Conservation (phyloP, 352 stramenopile species). For the Hyaloperonospora brassicae region DNA sequence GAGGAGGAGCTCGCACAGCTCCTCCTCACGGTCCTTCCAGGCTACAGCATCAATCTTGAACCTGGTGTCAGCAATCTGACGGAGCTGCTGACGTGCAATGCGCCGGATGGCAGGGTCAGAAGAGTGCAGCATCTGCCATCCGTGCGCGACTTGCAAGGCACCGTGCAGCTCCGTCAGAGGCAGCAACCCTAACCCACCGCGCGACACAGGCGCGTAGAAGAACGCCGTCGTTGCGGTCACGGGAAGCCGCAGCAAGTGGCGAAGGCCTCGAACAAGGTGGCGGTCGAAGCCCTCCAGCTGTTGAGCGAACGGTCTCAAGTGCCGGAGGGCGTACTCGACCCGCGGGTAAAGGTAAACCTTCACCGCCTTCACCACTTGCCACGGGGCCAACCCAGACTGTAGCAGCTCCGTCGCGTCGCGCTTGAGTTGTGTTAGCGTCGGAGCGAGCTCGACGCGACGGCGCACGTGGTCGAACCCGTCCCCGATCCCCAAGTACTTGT, state of each 20-base stretch:
- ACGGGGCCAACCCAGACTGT: slow-evolving; percentile 1
- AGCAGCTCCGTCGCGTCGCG: slow-evolving; percentile 5
- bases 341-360: no score
- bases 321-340: no score
- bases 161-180: slow-evolving; percentile 10
- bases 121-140: slow-evolving; percentile 14
- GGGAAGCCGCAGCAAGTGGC: neutral
- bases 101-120: slow-evolving; percentile 1
- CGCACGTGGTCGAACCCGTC: neutral
- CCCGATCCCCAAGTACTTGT: slow-evolving; percentile 4
- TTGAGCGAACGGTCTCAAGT: no score
- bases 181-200: slow-evolving; percentile 1
- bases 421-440: slow-evolving; percentile 6
- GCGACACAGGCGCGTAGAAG: slow-evolving; percentile 11
- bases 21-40: neutral
- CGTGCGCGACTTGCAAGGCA: slow-evolving; percentile 3
- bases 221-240: slow-evolving; percentile 3
- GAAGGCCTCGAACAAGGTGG: neutral
- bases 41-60: neutral
- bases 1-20: no score
- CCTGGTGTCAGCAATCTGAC: slow-evolving; percentile 4
- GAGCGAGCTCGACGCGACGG: no score
- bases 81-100: slow-evolving; percentile 10
- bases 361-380: neutral
- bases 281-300: no score